Base-by-base conservation (phyloP, 78 protist genomes). In the Dictyostelium firmibasis region DNA sequence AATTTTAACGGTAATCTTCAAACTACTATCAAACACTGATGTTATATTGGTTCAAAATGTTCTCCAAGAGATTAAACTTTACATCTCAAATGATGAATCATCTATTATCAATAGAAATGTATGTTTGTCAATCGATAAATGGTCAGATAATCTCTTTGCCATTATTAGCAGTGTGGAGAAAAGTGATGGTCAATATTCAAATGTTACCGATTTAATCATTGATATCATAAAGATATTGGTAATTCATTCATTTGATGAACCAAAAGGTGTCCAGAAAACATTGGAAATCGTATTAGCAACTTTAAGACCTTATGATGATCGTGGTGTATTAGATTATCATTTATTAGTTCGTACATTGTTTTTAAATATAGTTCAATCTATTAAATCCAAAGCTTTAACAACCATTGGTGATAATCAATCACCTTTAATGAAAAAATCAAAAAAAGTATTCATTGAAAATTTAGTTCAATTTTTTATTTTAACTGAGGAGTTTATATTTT, bases 171-270 rank as follows among this genome's bases (percentile, higher is more conserved):
- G 82, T 31, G 35, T 75, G 8, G 94, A 89, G 74, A 78, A 81
- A 38, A 89, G 31, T 35, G 87, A 89, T 23, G 25, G 53, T 27
- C 86, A 81, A 35, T 89, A 81, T 47, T 89, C 94, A 4, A 78
- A 81, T 47, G 94, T 89, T 1, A 69, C 81, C 1, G 87, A 89
- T 69, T 81, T 89, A 27, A 81, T 89, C 20, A 81, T 78, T 69
- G 94, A 89, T 27, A 89, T 89, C n/a, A 81, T 89, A 81, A 89
- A 81, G 69, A 81, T 89, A 3, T 78, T 89, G 7, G 29, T 81
- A 0, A 79, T 89, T 44, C 94, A 89, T 44, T 29, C 47, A 9
- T 70, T 89, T n/a, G 31, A 20, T 23, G 94, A 89, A 7, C 7
- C 70, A 23, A 89, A 89, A 35, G 27, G 47, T 57, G 86, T 86